Conservation (phyloP, 495 filamentous ascomycete genomes). For the Letharia columbiana region DNA sequence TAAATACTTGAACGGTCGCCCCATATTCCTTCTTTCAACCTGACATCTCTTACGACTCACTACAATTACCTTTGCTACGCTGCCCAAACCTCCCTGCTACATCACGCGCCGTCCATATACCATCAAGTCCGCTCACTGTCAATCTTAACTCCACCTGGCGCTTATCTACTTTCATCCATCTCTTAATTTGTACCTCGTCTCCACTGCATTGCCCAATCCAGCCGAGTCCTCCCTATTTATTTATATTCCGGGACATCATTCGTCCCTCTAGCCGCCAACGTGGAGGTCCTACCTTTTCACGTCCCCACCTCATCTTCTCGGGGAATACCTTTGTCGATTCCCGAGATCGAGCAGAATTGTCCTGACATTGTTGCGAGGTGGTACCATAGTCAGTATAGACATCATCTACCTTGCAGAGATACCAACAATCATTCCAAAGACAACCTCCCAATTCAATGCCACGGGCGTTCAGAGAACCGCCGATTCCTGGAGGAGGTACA, state of each 20-base stretch:
- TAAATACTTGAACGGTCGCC: constrained; percentile 13
- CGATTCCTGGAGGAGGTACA: constrained; percentile 33
- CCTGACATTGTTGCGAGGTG: constrained; percentile 15
- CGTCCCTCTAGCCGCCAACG: constrained; percentile 26
- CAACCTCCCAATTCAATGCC: constrained; percentile 37
- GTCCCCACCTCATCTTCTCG: constrained; percentile 18
- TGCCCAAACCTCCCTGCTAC: neutral
- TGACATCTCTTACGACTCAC: too few species aligned
- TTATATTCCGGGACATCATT: constrained; percentile 24
- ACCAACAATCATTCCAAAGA: constrained; percentile 34
- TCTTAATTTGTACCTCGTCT: neutral
- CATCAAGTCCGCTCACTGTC: neutral
- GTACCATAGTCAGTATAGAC: constrained; percentile 34
- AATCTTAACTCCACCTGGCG: neutral
- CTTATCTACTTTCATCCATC: neutral
- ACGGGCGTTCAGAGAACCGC: constrained; percentile 29
- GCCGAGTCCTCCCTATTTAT: constrained; percentile 24
- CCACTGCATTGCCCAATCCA: constrained; percentile 4
- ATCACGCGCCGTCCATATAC: neutral
- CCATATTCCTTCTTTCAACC: constrained; percentile 25
- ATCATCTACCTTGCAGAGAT: constrained; percentile 31
- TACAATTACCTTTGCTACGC: too few species aligned
- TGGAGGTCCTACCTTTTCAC: constrained; percentile 23
- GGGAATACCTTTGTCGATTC: constrained; percentile 15
- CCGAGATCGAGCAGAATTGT: constrained; percentile 16